Percentiles rank a stretch among this genome's conserved stretches.
Conservation (phyloP, 129 eudicot species). For the carrot (Daucus carota) region DH1_v3.0 NC_030384.2:48668501-48669000, state of each 20-base stretch:
- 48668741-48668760: constrained; percentile 49
- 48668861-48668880: neutral
- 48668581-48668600: constrained; percentile 51
- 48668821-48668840: neutral
- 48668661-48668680: constrained; percentile 80
- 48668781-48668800: no score
- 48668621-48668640: constrained; percentile 62
- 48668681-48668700: constrained; percentile 78
- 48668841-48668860: constrained; percentile 3
- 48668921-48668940: neutral
- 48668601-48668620: constrained; percentile 62
- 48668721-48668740: constrained; percentile 46
- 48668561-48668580: constrained; percentile 37
- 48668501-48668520: constrained; percentile 19
- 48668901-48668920: neutral
- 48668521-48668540: constrained; percentile 19
- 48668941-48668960: no score
- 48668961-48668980: no score
- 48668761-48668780: neutral
- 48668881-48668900: neutral
- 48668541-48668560: constrained; percentile 22
- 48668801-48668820: neutral
- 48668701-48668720: constrained; percentile 61
- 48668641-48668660: constrained; percentile 81
- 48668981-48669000: no score